phyloP scores from a whole-genome alignment of 495 filamentous ascomycete genomes.

The Penicillium cosmopolitanum region DNA sequence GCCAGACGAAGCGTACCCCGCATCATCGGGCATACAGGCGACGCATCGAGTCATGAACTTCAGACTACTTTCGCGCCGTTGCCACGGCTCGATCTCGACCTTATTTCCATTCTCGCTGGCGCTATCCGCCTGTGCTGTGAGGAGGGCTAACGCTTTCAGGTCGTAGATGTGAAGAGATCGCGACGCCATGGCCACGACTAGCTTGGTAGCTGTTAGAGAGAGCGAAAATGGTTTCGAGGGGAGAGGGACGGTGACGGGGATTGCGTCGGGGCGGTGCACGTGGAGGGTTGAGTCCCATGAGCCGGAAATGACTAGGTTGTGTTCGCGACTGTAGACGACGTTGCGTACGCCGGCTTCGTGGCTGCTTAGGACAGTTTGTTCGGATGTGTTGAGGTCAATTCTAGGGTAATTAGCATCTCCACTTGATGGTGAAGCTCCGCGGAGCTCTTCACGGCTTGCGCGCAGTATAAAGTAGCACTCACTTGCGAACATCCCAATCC shows the following conservation, averaged over 20 bases:
- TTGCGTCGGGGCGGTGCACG: constrained; percentile 64
- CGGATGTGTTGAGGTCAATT: constrained; percentile 71
- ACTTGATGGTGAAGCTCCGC: background rate
- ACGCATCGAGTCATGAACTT: constrained; percentile 95
- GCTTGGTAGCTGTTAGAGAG: constrained; percentile 75
- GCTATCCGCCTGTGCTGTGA: constrained; percentile 53
- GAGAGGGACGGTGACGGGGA: constrained; percentile 64
- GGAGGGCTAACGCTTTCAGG: constrained; percentile 63
- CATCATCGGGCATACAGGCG: constrained; percentile 95
- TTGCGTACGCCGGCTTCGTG: constrained; percentile 79
- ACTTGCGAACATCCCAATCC: constrained; percentile 84
- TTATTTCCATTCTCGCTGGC: constrained; percentile 36
- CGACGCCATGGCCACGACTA: constrained; percentile 95
- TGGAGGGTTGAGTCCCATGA: constrained; percentile 94
- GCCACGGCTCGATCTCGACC: constrained; percentile 76
- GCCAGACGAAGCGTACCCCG: constrained; percentile 82
- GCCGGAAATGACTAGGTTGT: constrained; percentile 80
- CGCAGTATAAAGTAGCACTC: constrained; percentile 18
- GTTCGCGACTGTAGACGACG: constrained; percentile 77
- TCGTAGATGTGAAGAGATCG: constrained; percentile 92
- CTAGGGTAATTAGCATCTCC: constrained; percentile 43
- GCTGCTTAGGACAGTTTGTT: constrained; percentile 73
- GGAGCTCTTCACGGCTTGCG: background rate
- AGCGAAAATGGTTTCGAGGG: constrained; percentile 87
- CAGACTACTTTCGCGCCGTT: constrained; percentile 84